Base-by-base conservation (phyloP, 148 eudicot genomes). In the Silene conica region DNA sequence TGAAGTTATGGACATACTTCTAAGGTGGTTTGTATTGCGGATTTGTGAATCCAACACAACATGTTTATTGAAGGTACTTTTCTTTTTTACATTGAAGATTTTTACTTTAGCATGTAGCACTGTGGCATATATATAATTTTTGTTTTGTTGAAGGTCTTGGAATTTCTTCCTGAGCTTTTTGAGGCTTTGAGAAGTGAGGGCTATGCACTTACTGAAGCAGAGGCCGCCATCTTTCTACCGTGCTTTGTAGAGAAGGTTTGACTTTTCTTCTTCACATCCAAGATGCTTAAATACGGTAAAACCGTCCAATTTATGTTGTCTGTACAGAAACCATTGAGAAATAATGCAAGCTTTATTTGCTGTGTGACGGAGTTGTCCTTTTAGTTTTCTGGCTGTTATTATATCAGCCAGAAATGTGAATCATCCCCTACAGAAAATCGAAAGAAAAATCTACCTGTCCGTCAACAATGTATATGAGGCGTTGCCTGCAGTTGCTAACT, bases 1-100 rank as follows among this genome's bases (percentile, higher is more conserved):
- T 76, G 99, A 96, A 86, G 90, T 96, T 73, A 76, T 92, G 73
- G 99, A 96, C 82, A 76, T 96, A 70, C 89, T 96, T 67, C 74
- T 96, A 71, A 92, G 88, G 77, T 96, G 99, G 99, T 90, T 96
- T 92, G 91, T 90, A 67, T 80, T 96, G 84, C 86, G 99, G 50
- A 75, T 96, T 67, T 96, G 92, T 76, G 99, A 92, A 82, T 89
- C 96, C 59, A 92, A 96, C 79, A 90, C 99, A 59, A 87, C 96
- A 59, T 96, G 99, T 85, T 82, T 96, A 56, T 80, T 92, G 70
- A 96, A 96, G 97, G 99, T 94, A 26, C 57, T 34, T 11, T 55
- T 22, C 9, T 1, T 43, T 38, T 38, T 34, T 38, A 0, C 43
- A 7, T 3, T 38, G 43, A 38, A 38, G 8, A 38, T 23, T 73